These are phyloP conservation scores for Cercospora janseana DNA, from an alignment of 2,329 filamentous ascomycete species.

Conservation along the genomic window DNA sequence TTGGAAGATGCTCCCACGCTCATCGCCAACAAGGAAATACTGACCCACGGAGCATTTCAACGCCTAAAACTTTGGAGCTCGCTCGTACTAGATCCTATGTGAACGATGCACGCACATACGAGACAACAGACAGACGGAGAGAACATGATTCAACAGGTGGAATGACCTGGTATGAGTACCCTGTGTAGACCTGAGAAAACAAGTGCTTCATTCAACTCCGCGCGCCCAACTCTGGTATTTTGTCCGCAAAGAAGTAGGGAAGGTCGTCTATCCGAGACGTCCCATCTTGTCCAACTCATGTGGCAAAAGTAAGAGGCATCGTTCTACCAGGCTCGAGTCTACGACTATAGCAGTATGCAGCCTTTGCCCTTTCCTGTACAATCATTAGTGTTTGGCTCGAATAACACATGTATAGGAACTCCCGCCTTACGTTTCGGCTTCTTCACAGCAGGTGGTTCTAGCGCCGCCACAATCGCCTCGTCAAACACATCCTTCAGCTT, in stretches of 20 bases:
- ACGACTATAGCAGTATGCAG: conserved; percentile 37
- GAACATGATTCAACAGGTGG: background rate
- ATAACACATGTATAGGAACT: background rate
- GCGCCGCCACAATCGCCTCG: conserved; percentile 94
- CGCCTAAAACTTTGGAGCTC: too few species aligned
- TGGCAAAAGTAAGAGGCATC: conserved; percentile 3
- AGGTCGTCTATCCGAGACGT: conserved; percentile 20
- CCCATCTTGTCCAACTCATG: conserved; percentile 10
- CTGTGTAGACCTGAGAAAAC: conserved; percentile 22
- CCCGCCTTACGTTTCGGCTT: conserved; percentile 49
- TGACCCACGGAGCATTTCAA: too few species aligned
- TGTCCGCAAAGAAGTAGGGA: conserved; percentile 17
- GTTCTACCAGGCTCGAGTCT: background rate
- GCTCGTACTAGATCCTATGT: too few species aligned
- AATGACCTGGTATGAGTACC: conserved; percentile 23
- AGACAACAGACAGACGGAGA: background rate
- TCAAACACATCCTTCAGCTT: conserved; percentile 99
- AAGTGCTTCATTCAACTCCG: conserved; percentile 23
- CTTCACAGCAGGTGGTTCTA: conserved; percentile 83
- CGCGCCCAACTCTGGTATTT: conserved; percentile 25
- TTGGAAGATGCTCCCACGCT: background rate
- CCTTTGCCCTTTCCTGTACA: conserved; percentile 35
- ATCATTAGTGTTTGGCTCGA: background rate
- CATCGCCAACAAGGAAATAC: too few species aligned
- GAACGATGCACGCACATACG: background rate